phyloP scores from a whole-genome alignment of 106 monocot genomes.

The Apostasia ramifera region DNA sequence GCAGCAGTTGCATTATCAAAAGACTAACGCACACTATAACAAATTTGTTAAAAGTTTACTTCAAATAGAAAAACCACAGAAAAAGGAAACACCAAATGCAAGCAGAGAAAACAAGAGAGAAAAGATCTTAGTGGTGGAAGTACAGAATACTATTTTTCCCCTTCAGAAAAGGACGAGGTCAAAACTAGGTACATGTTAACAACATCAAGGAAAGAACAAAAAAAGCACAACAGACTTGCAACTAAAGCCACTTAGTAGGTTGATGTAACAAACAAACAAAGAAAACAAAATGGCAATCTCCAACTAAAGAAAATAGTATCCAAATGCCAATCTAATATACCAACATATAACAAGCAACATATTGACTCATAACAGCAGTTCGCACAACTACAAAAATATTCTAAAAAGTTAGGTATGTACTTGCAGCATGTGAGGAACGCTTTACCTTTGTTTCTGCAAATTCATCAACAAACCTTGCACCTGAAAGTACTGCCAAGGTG shows the following conservation, averaged over 20 bases:
- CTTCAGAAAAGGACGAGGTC: not conserved
- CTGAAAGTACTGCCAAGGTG: slow-evolving; percentile 21
- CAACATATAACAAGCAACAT: not conserved
- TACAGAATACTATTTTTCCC: not conserved
- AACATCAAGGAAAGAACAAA: not conserved
- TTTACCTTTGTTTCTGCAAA: slow-evolving; percentile 36
- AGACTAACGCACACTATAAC: too few species aligned
- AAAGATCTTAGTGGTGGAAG: too few species aligned
- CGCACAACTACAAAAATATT: not conserved
- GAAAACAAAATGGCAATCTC: not conserved
- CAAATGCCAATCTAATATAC: not conserved
- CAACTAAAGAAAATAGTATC: not conserved
- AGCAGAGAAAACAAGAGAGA: too few species aligned
- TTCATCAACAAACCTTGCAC: slow-evolving; percentile 20
- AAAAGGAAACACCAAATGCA: too few species aligned
- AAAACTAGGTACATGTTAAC: not conserved
- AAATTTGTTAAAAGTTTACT: too few species aligned
- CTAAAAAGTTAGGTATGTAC: not conserved
- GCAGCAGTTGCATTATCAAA: too few species aligned
- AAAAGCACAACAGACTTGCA: not conserved
- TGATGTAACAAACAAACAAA: not conserved
- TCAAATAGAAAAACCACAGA: too few species aligned
- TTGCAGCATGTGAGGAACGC: slow-evolving; percentile 1
- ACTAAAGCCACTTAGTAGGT: not conserved
- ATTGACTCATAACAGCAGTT: not conserved